phyloP scores from a whole-genome alignment of 2,329 filamentous ascomycete genomes.

The Phyllosticta ampelicida region DNA sequence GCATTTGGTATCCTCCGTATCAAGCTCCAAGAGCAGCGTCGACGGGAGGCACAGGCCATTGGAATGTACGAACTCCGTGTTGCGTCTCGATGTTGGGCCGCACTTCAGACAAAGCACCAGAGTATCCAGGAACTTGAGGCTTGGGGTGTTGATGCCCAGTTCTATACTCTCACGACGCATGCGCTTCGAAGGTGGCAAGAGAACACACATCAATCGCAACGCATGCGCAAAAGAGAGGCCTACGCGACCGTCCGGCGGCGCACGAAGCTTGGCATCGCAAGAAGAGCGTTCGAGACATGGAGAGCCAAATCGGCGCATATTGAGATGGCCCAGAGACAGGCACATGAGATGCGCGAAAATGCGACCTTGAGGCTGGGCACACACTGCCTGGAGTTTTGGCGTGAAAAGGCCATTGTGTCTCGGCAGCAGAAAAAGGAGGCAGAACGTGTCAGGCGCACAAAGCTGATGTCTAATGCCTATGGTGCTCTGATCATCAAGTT shows the following conservation, averaged over 20 bases:
- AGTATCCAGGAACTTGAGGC: slow-evolving; percentile 38
- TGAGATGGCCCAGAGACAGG: slow-evolving; percentile 21
- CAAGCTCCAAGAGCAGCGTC: slow-evolving; percentile 17
- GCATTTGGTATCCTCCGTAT: slow-evolving; percentile 18
- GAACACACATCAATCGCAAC: slow-evolving; percentile 39
- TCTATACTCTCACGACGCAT: slow-evolving; percentile 43
- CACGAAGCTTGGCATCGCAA: slow-evolving; percentile 44
- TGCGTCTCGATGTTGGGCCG: slow-evolving; percentile 27
- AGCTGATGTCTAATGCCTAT: slow-evolving; percentile 20
- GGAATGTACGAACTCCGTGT: slow-evolving; percentile 33
- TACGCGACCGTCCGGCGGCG: slow-evolving; percentile 44
- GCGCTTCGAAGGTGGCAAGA: slow-evolving; percentile 42
- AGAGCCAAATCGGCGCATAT: slow-evolving; percentile 18
- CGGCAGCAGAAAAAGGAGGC: slow-evolving; percentile 17
- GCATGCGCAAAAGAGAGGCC: slow-evolving; percentile 43
- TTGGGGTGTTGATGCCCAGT: slow-evolving; percentile 45
- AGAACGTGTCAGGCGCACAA: slow-evolving; percentile 16
- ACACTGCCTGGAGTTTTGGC: slow-evolving; percentile 33
- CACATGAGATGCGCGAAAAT: slow-evolving; percentile 18
- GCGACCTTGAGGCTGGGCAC: slow-evolving; percentile 18
- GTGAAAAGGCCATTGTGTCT: slow-evolving; percentile 24
- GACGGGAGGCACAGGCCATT: slow-evolving; percentile 26
- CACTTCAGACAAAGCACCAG: slow-evolving; percentile 26
- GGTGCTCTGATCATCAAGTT: slow-evolving; percentile 16
- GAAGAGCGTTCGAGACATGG: slow-evolving; percentile 29